Conservation (phyloP, 345 rosid genomes). For the Gossypium sturtianum region DNA sequence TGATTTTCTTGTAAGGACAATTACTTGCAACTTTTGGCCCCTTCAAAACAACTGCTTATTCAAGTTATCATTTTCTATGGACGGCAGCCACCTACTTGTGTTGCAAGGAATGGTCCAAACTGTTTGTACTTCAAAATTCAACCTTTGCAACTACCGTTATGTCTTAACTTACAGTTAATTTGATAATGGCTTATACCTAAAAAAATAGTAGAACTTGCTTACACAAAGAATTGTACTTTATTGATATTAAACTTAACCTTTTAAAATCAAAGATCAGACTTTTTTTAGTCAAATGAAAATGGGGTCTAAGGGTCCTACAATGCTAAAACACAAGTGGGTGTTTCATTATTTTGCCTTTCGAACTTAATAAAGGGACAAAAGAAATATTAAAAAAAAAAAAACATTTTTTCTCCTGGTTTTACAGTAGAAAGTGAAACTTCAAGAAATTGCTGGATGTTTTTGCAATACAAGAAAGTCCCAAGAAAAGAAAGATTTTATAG, state of each 20-base stretch:
- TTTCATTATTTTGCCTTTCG: constrained; percentile 31
- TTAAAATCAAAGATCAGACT: neutral
- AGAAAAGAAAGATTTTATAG: neutral
- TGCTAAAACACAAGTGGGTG: constrained; percentile 4
- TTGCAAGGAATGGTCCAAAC: neutral
- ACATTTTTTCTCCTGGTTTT: neutral
- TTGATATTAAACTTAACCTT: neutral
- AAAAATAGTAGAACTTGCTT: neutral
- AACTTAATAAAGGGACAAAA: constrained; percentile 21
- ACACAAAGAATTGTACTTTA: neutral
- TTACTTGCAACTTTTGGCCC: too few relatives aligned
- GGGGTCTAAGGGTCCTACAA: neutral
- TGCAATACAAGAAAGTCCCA: neutral
- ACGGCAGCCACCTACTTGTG: neutral
- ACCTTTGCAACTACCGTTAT: neutral
- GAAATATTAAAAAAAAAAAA: neutral
- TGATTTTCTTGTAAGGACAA: neutral
- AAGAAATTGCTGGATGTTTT: neutral
- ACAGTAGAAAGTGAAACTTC: neutral
- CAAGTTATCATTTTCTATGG: neutral
- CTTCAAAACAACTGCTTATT: neutral
- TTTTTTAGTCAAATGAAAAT: neutral
- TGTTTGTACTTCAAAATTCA: neutral
- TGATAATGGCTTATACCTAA: neutral
- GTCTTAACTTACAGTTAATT: neutral